A percentile compares a stretch with the other conserved stretches of the same genome.
These are phyloP conservation scores for Candolleomyces efflorescens DNA, from an alignment of 768 basidiomycete genomes.

Conservation along the genomic window DNA sequence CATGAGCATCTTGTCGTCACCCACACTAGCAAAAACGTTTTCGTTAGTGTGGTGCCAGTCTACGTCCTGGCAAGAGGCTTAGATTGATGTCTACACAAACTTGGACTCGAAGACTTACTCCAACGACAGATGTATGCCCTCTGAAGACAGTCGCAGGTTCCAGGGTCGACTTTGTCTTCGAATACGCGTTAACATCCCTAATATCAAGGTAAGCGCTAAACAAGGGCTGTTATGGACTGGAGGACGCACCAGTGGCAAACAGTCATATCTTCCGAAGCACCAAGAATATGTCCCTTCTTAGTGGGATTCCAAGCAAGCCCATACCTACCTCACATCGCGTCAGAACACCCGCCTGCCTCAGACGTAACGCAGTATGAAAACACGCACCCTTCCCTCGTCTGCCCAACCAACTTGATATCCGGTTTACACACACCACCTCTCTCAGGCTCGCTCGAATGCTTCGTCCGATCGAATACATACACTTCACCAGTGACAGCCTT, in stretches of 20 bases:
- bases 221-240: not conserved
- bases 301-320: conserved; percentile 91
- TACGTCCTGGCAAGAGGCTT: conserved; percentile 62
- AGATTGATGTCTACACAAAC: too few species aligned
- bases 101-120: conserved; percentile 58
- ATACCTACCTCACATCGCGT: conserved; percentile 51
- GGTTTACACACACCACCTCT: conserved; percentile 82
- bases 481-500: conserved; percentile 91
- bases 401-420: conserved; percentile 87
- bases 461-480: conserved; percentile 93
- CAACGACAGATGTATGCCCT: conserved; percentile 90
- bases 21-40: conserved; percentile 88
- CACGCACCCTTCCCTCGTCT: conserved; percentile 87
- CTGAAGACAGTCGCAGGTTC: conserved; percentile 81
- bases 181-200: conserved; percentile 92
- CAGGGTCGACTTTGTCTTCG: conserved; percentile 71
- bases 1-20: conserved; percentile 92
- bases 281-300: conserved; percentile 80
- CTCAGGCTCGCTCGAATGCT: conserved; percentile 92
- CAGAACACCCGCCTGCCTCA: not conserved
- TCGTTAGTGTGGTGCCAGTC: conserved; percentile 89
- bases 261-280: conserved; percentile 94
- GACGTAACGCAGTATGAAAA: not conserved
- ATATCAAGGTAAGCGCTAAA: not conserved
- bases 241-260: conserved; percentile 82